Base-by-base conservation (phyloP, 2,329 filamentous ascomycete genomes). In the Alternaria sp. region DNA sequence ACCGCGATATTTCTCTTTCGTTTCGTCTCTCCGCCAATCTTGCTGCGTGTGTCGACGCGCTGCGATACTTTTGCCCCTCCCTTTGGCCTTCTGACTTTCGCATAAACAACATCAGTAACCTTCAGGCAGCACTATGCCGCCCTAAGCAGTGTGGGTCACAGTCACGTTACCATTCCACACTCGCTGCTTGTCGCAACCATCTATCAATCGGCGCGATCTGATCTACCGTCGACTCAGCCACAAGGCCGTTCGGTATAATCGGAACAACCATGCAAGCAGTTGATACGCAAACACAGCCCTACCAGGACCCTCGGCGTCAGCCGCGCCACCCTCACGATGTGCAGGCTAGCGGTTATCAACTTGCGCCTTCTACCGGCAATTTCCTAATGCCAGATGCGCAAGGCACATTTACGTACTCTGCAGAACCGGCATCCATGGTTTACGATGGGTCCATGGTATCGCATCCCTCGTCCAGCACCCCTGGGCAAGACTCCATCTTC, bases 331-430 rank as follows among this genome's bases (percentile, higher is more conserved):
- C 62, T 64, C 70, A 77, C 39, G 71, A 73, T 70, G 70, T 67
- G 63, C 66, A 71, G 55, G 59, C 65, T 53, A 73, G 68, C 54
- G 66, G 63, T 52, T 77, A 72, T 52, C 61, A 64, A 52, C 61
- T 70, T 41, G 58, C 62, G 22, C 63, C 65, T 47, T 58, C 59
- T 43, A 62, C 54, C 56, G 66, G 68, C 32, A 70, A 69, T 47
- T 71, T 75, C 54, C 56, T 74, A 30, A 64, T 76, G 51, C 65
- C 71, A 59, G 71, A 75, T 56, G 52, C 69, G 26, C 75, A 77
- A 73, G 71, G 69, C 69, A 65, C 64, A 65, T 78, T 78, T 62
- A 67, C 68, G 44, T 77, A 73, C 54, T 77, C 75, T 58, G 74
- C 76, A 9, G 76, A 78, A 63, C 76, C 75, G 5, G 57, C 67